Evolutionary conservation across 768 basidiomycete genomes (phyloP).

Genomic region (Peribolospora kevripleyi): DNA sequence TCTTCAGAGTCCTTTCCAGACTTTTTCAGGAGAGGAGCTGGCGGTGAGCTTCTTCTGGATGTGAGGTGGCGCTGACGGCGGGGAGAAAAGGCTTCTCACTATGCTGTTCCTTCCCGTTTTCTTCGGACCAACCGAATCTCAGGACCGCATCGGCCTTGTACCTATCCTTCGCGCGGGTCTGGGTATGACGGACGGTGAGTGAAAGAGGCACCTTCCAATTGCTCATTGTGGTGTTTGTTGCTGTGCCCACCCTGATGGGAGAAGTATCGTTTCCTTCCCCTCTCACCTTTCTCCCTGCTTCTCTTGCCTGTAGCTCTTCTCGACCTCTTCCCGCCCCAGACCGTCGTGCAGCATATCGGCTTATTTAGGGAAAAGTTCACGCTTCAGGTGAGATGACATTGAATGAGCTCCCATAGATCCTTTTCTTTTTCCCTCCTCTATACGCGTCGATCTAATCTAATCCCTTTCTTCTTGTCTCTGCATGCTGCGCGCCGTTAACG

Average conservation of each 20-base stretch:
- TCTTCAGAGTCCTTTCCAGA: conserved; percentile 25
- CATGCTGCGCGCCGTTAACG: no score
- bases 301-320: conserved; percentile 31
- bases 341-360: conserved; percentile 74
- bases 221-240: no score
- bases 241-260: no score
- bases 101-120: background rate
- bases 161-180: conserved; percentile 83
- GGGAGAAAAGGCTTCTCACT: background rate
- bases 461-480: no score
- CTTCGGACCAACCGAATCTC: background rate
- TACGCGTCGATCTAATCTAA: no score
- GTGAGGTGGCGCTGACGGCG: background rate
- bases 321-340: conserved; percentile 51
- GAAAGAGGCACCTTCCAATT: no score
- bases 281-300: background rate
- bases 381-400: no score
- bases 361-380: no score
- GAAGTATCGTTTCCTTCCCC: no score
- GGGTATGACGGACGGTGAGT: conserved; percentile 51
- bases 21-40: background rate
- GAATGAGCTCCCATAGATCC: no score
- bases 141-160: conserved; percentile 50
- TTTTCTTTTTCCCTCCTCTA: no score
- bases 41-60: background rate